A percentile compares a stretch with the other conserved stretches of the same genome.
Conservation (phyloP, 73 alveolate species). For the Paramecium bursaria region DNA sequence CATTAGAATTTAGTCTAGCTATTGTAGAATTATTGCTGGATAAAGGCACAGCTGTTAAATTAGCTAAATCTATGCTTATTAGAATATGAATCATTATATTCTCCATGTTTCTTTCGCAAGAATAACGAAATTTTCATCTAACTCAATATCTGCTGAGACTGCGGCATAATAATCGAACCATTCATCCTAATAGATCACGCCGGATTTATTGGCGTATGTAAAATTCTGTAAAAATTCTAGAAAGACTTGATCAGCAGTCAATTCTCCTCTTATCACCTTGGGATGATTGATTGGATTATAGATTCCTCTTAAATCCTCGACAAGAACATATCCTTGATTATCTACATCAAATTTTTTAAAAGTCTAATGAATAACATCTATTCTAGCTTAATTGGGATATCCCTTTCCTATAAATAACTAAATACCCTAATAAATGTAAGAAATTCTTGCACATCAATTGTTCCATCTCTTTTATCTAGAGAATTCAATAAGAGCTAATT, state of each 20-base stretch:
- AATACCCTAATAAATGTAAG: conserved; percentile 14
- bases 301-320: conserved; percentile 78
- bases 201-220: conserved; percentile 74
- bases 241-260: conserved; percentile 77
- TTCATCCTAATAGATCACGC: conserved; percentile 71
- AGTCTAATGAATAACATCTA: conserved; percentile 71
- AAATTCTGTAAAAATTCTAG: conserved; percentile 75
- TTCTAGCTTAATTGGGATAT: conserved; percentile 75
- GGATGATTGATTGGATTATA: conserved; percentile 79
- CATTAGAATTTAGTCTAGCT: conserved; percentile 83
- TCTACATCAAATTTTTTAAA: conserved; percentile 77
- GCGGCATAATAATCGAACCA: conserved; percentile 82
- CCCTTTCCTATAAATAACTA: conserved; percentile 27
- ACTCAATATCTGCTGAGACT: conserved; percentile 77
- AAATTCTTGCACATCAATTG: conserved; percentile 53
- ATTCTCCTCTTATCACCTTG: conserved; percentile 77
- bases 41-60: conserved; percentile 70
- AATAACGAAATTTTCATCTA: conserved; percentile 74
- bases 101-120: conserved; percentile 76
- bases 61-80: conserved; percentile 50
- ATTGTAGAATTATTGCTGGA: conserved; percentile 81
- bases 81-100: conserved; percentile 57
- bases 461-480: conserved; percentile 59
- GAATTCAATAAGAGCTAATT: conserved; percentile 12
- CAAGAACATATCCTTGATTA: conserved; percentile 69